Percentiles rank a stretch among this genome's conserved stretches.
phyloP scores from a whole-genome alignment of 371 early-diverging fungal genomes.

The Rhizopus sp. region DNA sequence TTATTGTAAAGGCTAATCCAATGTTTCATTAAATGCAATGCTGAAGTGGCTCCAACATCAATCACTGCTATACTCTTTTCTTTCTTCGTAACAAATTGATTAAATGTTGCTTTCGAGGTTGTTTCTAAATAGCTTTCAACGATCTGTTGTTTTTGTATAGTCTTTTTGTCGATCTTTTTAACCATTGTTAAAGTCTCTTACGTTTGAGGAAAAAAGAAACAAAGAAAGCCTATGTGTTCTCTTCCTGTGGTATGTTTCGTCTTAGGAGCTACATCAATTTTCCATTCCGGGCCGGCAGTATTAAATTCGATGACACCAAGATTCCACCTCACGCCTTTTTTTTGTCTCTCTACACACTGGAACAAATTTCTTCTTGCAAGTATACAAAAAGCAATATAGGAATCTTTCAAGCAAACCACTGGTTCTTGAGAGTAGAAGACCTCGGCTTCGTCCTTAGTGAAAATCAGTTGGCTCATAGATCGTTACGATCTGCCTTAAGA shows the following conservation, averaged over 20 bases:
- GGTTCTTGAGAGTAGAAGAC: conserved; percentile 18
- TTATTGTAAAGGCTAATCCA: conserved; percentile 22
- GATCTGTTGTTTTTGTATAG: conserved; percentile 18
- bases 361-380: conserved; percentile 9
- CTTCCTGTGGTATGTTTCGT: too few relatives aligned
- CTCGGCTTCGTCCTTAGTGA: conserved; percentile 17
- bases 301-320: conserved; percentile 6
- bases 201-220: conserved; percentile 13
- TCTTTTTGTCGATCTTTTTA: conserved; percentile 14
- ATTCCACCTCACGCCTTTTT: background rate
- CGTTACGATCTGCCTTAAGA: conserved; percentile 20
- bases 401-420: conserved; percentile 18
- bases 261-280: conserved; percentile 8
- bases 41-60: conserved; percentile 23
- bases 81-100: conserved; percentile 16
- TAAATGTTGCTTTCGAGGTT: conserved; percentile 24
- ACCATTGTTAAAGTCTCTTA: conserved; percentile 13
- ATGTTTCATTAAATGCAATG: conserved; percentile 12
- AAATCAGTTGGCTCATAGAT: conserved; percentile 18
- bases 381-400: conserved; percentile 16
- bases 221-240: conserved; percentile 7
- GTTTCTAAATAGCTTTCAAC: conserved; percentile 21
- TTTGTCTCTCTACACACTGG: conserved; percentile 5
- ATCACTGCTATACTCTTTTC: conserved; percentile 20
- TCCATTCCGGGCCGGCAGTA: conserved; percentile 5